Evolutionary conservation across 1,284 basidiomycete genomes (phyloP).

Genomic region (Vanrija sp.): DNA sequence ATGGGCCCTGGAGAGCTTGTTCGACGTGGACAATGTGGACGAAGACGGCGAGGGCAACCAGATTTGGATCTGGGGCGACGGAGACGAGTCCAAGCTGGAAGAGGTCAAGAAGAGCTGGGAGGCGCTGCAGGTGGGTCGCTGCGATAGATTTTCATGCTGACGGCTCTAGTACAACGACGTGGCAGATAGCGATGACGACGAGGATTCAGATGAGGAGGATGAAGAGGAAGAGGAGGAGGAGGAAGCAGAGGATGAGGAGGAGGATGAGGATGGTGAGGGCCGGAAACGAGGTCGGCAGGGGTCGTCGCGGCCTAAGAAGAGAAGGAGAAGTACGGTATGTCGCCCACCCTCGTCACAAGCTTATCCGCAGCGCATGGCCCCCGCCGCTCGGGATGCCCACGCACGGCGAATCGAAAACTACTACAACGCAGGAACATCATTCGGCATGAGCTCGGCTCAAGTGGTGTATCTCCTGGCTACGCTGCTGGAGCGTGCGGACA

Average conservation of each 20-base stretch:
- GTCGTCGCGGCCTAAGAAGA: slow-evolving; percentile 21
- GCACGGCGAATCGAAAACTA: slow-evolving; percentile 68
- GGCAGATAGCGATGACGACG: slow-evolving; percentile 47
- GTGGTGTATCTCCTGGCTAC: slow-evolving; percentile 88
- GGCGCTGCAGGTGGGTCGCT: slow-evolving; percentile 63
- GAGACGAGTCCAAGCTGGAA: slow-evolving; percentile 62
- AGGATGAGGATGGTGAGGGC: slow-evolving; percentile 40
- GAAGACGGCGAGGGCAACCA: slow-evolving; percentile 55
- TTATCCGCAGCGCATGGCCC: slow-evolving; percentile 54
- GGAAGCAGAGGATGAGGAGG: slow-evolving; percentile 26
- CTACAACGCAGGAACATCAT: slow-evolving; percentile 78
- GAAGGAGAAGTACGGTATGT: slow-evolving; percentile 24
- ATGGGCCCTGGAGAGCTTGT: slow-evolving; percentile 83
- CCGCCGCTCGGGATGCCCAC: slow-evolving; percentile 64
- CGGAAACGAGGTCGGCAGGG: slow-evolving; percentile 57
- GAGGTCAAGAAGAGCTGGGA: slow-evolving; percentile 53
- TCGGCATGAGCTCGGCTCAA: slow-evolving; percentile 83
- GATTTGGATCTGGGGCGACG: slow-evolving; percentile 79
- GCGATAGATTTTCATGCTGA: background rate
- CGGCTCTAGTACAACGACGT: slow-evolving; percentile 16
- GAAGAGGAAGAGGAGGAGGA: slow-evolving; percentile 51
- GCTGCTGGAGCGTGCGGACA: slow-evolving; percentile 81
- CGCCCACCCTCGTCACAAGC: background rate
- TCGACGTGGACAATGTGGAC: slow-evolving; percentile 50
- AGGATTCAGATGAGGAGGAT: slow-evolving; percentile 53